Percentiles rank a stretch among this genome's conserved stretches.
Evolutionary conservation across 805 yeast species (phyloP).

Genomic region (Lachancea quebecensis): DNA sequence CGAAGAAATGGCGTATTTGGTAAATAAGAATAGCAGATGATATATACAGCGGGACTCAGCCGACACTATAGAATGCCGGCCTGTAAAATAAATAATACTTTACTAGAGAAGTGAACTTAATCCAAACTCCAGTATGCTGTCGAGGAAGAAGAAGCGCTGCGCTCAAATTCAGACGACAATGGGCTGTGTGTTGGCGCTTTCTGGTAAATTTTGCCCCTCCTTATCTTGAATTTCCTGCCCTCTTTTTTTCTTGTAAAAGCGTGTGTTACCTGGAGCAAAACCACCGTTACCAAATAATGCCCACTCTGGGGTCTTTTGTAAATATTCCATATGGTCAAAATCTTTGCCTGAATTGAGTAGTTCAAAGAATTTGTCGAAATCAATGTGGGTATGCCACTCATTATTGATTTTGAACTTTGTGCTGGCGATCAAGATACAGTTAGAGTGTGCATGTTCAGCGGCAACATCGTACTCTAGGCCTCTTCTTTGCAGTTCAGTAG

Average conservation of each 20-base stretch:
- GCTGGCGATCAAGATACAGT: slow-evolving; percentile 82
- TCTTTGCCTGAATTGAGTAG: slow-evolving; percentile 55
- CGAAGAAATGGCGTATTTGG: background rate
- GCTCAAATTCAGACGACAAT: too few species aligned
- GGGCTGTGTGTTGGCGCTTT: too few species aligned
- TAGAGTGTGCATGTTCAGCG: slow-evolving; percentile 93
- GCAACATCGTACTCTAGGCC: slow-evolving; percentile 76
- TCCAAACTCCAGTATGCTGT: background rate
- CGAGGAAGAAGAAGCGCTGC: too few species aligned
- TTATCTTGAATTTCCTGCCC: background rate
- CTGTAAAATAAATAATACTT: background rate
- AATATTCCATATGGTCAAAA: slow-evolving; percentile 75
- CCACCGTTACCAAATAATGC: slow-evolving; percentile 92
- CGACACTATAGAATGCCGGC: background rate
- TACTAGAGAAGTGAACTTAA: background rate
- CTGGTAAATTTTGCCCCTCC: too few species aligned
- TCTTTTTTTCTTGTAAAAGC: slow-evolving; percentile 56
- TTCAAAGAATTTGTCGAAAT: slow-evolving; percentile 69
- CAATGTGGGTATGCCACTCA: slow-evolving; percentile 85
- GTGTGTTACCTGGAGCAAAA: slow-evolving; percentile 78
- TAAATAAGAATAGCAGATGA: background rate
- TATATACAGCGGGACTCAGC: too few species aligned
- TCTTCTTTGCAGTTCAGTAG: slow-evolving; percentile 53
- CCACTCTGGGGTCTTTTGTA: slow-evolving; percentile 80
- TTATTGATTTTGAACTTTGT: slow-evolving; percentile 60